Evolutionary conservation across 2,329 filamentous ascomycete species (phyloP), one percentile per base, ranked within the genome.

Genomic region (Colletotrichum viniferum): DNA sequence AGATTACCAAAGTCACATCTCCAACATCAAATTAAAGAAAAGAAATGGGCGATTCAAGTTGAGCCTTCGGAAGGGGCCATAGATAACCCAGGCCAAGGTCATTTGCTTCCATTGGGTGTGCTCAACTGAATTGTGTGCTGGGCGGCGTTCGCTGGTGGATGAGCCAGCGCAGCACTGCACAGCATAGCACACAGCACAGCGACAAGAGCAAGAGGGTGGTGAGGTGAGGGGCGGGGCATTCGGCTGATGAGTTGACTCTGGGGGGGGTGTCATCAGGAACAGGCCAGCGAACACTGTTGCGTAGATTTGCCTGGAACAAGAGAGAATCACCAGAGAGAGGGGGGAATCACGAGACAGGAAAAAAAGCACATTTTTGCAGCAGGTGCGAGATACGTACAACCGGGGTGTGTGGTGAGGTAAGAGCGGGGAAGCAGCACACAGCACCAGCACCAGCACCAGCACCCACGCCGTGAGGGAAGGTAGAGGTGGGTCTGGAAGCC

Each of bases 261-360:
- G 69, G 73, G 69, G 73, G 58, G 24, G 73, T 75, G 73, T 13
- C n/a, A 8, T 68, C 24, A 75, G 62, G 34, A 26, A 24, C 38
- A 36, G 34, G 21, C 48, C 68, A 66, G 55, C 52, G 43, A 69
- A 52, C 32, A n/a, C 61, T 74, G 70, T 60, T 43, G 65, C 64
- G 64, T 76, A 69, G 73, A 76, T 61, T 64, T 61, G 64, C 61
- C 61, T 76, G 71, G 73, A 73, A 76, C 38, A 55, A 32, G 55
- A 76, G 48, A 73, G 73, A 73, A 76, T 28, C 64, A 60, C 60
- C 16, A 69, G 48, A 69, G 58, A 52, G 43, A 48, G 58, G 58
- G 48, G 48, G 55, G 48, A 61, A 65, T 76, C 71, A 76, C 71
- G 64, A 76, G 73, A 76, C 73, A 34, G n/a, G 32, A 64, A 74